Percentiles rank a stretch among this genome's conserved stretches.
Evolutionary conservation across 2,329 filamentous ascomycete species (phyloP).

Genomic region (Fusarium lyarnte): DNA sequence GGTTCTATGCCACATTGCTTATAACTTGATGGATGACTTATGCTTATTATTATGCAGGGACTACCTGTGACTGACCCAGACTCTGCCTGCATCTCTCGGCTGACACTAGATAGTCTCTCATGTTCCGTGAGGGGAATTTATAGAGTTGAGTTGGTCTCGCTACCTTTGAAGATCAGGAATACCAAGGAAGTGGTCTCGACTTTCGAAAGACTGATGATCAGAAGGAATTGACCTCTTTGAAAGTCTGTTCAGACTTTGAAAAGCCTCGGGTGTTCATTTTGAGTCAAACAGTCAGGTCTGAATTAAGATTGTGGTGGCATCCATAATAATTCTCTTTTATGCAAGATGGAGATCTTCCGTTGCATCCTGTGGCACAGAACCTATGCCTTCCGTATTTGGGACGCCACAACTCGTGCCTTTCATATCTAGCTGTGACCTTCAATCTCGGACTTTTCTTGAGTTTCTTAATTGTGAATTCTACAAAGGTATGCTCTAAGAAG

Average conservation of each 20-base stretch:
- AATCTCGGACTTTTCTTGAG: not conserved
- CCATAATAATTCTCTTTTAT: not conserved
- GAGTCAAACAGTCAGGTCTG: rapidly evolving
- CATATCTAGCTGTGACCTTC: not conserved
- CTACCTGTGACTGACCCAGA: not conserved
- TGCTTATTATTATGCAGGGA: slow-evolving; percentile 11
- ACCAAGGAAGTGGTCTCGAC: too few relatives aligned
- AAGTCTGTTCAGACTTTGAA: not conserved
- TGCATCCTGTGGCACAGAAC: not conserved
- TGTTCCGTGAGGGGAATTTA: rapidly evolving
- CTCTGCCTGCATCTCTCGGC: not conserved
- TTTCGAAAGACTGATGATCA: not conserved
- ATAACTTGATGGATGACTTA: not conserved
- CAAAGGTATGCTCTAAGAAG: rapidly evolving
- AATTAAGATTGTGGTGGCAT: not conserved
- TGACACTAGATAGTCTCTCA: not conserved
- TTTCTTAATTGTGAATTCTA: too few relatives aligned
- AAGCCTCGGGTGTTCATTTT: rapidly evolving
- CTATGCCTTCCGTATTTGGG: not conserved
- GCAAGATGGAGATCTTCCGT: not conserved
- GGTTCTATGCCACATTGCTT: not conserved
- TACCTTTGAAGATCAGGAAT: too few relatives aligned
- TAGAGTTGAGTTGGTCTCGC: not conserved
- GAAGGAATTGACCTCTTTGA: not conserved
- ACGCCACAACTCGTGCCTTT: not conserved